Percentiles rank a stretch among this genome's conserved stretches.
Conservation (phyloP, 345 rosid genomes). For the Microthlaspi erraticum region DNA sequence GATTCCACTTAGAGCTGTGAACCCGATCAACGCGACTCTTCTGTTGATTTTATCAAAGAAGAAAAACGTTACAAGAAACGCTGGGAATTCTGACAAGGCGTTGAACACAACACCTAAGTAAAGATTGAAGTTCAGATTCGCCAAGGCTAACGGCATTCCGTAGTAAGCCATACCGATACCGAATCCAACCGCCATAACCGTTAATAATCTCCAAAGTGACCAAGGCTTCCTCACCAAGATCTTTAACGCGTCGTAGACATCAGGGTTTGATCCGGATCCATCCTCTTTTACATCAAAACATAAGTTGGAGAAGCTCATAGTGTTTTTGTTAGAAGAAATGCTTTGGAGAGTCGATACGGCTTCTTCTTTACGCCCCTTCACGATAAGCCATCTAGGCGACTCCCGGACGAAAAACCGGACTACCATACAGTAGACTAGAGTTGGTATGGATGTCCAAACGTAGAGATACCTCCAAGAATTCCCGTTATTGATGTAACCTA, state of each 20-base stretch:
- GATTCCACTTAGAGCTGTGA: conserved; percentile 53
- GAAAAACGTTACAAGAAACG: conserved; percentile 53
- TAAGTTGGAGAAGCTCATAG: conserved; percentile 46
- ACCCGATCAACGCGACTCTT: conserved; percentile 47
- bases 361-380: conserved; percentile 56
- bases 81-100: conserved; percentile 67
- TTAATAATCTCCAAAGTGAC: conserved; percentile 50
- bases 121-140: conserved; percentile 57
- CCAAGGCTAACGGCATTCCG: conserved; percentile 69
- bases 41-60: conserved; percentile 53
- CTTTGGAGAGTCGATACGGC: conserved; percentile 53
- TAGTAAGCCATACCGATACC: conserved; percentile 70
- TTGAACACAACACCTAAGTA: conserved; percentile 64
- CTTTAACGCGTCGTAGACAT: conserved; percentile 54
- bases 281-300: conserved; percentile 41
- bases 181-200: conserved; percentile 50
- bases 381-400: conserved; percentile 64
- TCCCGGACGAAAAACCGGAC: conserved; percentile 46
- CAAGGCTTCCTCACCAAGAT: conserved; percentile 53
- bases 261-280: conserved; percentile 39
- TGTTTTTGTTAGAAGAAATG: conserved; percentile 42
- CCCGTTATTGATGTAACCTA: conserved; percentile 50
- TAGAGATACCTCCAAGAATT: conserved; percentile 58
- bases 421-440: conserved; percentile 39
- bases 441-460: conserved; percentile 54